These are phyloP conservation scores for Camelina hispida DNA, from an alignment of 345 rosid genomes.

Conservation along the genomic window DNA sequence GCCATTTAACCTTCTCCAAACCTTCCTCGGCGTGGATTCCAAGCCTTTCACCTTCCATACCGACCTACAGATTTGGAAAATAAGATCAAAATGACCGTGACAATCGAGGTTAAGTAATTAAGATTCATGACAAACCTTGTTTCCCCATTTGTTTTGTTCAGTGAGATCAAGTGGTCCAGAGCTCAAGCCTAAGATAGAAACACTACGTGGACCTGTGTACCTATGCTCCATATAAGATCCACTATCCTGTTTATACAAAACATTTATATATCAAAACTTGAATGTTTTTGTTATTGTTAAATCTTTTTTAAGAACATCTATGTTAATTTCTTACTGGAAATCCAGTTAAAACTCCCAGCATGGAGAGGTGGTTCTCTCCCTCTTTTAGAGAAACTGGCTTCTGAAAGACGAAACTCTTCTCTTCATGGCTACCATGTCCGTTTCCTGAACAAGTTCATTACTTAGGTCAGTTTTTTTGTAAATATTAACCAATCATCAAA, in stretches of 20 bases:
- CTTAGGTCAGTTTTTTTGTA: slow-evolving; percentile 9
- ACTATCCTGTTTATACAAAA: slow-evolving; percentile 65
- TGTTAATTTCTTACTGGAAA: slow-evolving; percentile 56
- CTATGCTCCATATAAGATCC: slow-evolving; percentile 94
- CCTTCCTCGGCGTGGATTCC: slow-evolving; percentile 58
- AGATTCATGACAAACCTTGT: slow-evolving; percentile 55
- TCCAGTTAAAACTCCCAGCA: slow-evolving; percentile 66
- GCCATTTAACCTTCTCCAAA: slow-evolving; percentile 57
- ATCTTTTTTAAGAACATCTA: not conserved
- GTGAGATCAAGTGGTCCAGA: slow-evolving; percentile 84
- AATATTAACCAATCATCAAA: not conserved
- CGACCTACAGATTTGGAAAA: slow-evolving; percentile 53
- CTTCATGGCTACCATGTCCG: slow-evolving; percentile 79
- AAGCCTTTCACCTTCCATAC: slow-evolving; percentile 69
- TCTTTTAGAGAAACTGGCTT: slow-evolving; percentile 48
- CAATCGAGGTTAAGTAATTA: not conserved
- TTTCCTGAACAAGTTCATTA: slow-evolving; percentile 49
- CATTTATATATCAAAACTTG: not conserved
- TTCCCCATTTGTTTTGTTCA: slow-evolving; percentile 63
- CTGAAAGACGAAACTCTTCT: slow-evolving; percentile 80
- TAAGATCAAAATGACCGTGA: not conserved
- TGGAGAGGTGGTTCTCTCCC: slow-evolving; percentile 61
- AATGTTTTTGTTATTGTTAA: not conserved
- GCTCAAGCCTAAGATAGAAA: slow-evolving; percentile 75
- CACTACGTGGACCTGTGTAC: slow-evolving; percentile 79